A percentile compares a stretch with the other conserved stretches of the same genome.
These are phyloP conservation scores for Priceomyces castillae DNA, from an alignment of 805 yeast genomes.

Conservation along the genomic window DNA sequence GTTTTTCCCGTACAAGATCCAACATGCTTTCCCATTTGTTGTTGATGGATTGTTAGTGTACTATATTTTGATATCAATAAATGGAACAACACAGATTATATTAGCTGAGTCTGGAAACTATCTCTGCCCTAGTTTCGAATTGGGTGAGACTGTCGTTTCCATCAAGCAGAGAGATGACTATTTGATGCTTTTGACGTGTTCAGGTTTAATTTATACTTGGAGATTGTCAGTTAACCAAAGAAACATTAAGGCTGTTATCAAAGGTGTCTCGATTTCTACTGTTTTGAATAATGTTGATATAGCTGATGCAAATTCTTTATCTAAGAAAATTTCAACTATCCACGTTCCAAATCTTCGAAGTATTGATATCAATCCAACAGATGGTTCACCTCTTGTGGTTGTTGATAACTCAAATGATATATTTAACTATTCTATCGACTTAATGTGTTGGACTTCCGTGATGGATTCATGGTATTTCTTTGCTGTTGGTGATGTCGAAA, in stretches of 20 bases:
- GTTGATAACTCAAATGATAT: constrained; percentile 34
- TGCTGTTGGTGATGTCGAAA: constrained; percentile 2
- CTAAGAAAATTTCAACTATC: constrained; percentile 2
- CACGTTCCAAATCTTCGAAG: constrained; percentile 16
- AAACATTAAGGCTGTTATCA: constrained; percentile 28
- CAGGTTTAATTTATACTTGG: constrained; percentile 54
- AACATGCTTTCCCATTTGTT: constrained; percentile 43
- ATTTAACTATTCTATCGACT: constrained; percentile 39
- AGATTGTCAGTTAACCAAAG: constrained; percentile 26
- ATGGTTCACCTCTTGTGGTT: constrained; percentile 44
- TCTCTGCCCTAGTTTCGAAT: constrained; percentile 47
- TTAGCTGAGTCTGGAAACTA: constrained; percentile 45
- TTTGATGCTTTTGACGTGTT: constrained; percentile 46
- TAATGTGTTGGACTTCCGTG: constrained; percentile 47
- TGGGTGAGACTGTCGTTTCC: constrained; percentile 47
- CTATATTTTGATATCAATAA: constrained; percentile 57
- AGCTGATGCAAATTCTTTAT: constrained; percentile 1
- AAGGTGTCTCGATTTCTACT: constrained; percentile 52
- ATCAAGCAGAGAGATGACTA: constrained; percentile 31
- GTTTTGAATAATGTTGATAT: constrained; percentile 38
- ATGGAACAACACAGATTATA: constrained; percentile 51
- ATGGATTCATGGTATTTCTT: constrained; percentile 45
- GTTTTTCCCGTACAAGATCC: constrained; percentile 47
- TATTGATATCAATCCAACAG: constrained; percentile 31
- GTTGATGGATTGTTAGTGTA: constrained; percentile 33